A percentile compares a stretch with the other conserved stretches of the same genome.
phyloP scores from a whole-genome alignment of 2,329 filamentous ascomycete species.

The Knoxdaviesia capensis region DNA sequence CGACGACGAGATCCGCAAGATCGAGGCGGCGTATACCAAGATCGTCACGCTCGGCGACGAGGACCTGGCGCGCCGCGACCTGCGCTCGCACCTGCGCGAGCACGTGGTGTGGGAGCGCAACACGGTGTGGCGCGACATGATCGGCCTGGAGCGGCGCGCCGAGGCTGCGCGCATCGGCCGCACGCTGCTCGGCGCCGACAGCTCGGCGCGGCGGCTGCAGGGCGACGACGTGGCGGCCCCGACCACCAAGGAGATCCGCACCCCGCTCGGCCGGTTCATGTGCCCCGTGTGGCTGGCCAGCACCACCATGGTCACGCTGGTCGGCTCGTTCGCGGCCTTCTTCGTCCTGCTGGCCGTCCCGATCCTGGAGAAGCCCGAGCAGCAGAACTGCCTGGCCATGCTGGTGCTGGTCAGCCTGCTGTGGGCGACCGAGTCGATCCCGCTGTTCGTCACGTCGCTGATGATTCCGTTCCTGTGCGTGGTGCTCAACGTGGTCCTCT shows the following conservation, averaged over 20 bases:
- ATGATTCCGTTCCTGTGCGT: slow-evolving; percentile 88
- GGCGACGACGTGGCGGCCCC: slow-evolving; percentile 56
- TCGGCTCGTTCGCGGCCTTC: slow-evolving; percentile 55
- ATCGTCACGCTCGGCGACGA: slow-evolving; percentile 69
- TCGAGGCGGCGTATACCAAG: slow-evolving; percentile 65
- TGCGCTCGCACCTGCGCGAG: slow-evolving; percentile 78
- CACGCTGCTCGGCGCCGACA: slow-evolving; percentile 58
- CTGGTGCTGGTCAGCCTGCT: slow-evolving; percentile 82
- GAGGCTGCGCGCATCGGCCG: slow-evolving; percentile 85
- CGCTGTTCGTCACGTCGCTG: slow-evolving; percentile 87
- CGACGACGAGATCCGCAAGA: slow-evolving; percentile 48
- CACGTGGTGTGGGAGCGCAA: slow-evolving; percentile 98
- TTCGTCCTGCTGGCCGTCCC: slow-evolving; percentile 52
- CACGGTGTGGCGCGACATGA: slow-evolving; percentile 97
- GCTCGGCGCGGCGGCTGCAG: slow-evolving; percentile 50
- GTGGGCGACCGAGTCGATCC: slow-evolving; percentile 97
- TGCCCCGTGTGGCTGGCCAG: slow-evolving; percentile 72
- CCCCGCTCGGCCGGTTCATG: slow-evolving; percentile 58
- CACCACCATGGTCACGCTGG: slow-evolving; percentile 57
- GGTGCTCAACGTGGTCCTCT: slow-evolving; percentile 62
- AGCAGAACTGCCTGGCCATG: slow-evolving; percentile 91
- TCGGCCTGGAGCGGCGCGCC: slow-evolving; percentile 86
- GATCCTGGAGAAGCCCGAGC: slow-evolving; percentile 70
- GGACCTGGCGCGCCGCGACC: slow-evolving; percentile 57
- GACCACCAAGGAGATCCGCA: slow-evolving; percentile 47